Conservation (phyloP, 2,329 filamentous ascomycete genomes). For the Triangularia setosa region DNA sequence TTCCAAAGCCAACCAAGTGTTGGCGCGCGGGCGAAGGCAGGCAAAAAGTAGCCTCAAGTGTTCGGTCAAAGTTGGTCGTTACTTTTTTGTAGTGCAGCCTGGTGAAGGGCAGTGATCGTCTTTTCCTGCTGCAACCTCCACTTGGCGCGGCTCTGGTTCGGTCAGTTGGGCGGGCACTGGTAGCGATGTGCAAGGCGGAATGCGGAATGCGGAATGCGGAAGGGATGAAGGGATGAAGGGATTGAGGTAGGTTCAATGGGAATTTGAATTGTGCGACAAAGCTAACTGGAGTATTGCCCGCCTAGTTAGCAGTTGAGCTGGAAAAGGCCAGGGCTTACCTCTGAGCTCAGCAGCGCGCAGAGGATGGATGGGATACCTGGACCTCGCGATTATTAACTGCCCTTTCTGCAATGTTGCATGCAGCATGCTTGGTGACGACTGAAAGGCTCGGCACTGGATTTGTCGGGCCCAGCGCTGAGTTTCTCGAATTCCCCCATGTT, state of each 20-base stretch:
- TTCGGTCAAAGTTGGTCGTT: background rate
- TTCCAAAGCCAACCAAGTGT: constrained; percentile 1
- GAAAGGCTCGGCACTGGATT: background rate
- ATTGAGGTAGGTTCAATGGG: background rate
- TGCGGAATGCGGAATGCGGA: background rate
- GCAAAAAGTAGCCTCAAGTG: background rate
- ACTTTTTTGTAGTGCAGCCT: background rate
- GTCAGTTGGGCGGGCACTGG: background rate
- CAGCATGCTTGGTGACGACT: background rate
- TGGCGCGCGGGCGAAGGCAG: background rate
- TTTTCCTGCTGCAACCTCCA: background rate
- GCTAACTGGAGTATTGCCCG: background rate
- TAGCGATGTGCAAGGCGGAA: background rate
- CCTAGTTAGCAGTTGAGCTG: background rate
- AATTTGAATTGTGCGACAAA: background rate
- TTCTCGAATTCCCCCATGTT: background rate
- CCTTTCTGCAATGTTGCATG: background rate
- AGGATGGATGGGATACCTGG: background rate
- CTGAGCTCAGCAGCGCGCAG: background rate
- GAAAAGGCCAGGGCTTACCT: background rate
- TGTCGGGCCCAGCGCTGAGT: background rate
- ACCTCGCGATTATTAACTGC: background rate
- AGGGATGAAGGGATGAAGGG: background rate
- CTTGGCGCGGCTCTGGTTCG: background rate
- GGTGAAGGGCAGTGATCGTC: background rate